A percentile compares a stretch with the other conserved stretches of the same genome.
These are phyloP conservation scores for Podaxis pistillaris DNA, from an alignment of 768 basidiomycete species.

Conservation along the genomic window DNA sequence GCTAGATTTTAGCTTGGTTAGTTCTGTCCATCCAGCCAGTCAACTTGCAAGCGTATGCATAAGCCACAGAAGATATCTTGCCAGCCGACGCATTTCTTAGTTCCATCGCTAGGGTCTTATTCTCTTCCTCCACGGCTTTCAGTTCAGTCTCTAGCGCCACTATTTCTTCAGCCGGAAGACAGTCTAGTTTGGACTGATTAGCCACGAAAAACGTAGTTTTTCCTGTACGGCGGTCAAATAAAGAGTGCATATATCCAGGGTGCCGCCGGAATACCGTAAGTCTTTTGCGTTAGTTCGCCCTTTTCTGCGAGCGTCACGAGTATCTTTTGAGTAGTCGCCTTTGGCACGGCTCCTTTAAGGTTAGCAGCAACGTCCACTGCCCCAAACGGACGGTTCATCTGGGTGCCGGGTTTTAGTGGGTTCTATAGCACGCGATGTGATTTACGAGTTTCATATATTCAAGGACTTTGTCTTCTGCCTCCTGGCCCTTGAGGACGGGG, in stretches of 20 bases:
- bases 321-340: constrained; percentile 83
- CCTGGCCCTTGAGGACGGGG: constrained; percentile 67
- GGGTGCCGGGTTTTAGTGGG: constrained; percentile 7
- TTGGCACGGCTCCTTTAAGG: constrained; percentile 85
- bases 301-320: constrained; percentile 81
- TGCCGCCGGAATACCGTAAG: constrained; percentile 55
- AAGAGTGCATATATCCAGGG: constrained; percentile 11
- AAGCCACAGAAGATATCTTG: constrained; percentile 21
- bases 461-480: constrained; percentile 75
- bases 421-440: constrained; percentile 4
- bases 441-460: constrained; percentile 75
- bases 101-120: constrained; percentile 49
- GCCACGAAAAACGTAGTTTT: constrained; percentile 87
- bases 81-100: constrained; percentile 50
- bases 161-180: constrained; percentile 61
- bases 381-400: constrained; percentile 95
- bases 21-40: constrained; percentile 43
- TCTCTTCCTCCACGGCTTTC: constrained; percentile 55
- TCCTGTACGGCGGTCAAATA: constrained; percentile 40
- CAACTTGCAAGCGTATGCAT: constrained; percentile 20
- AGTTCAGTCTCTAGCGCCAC: constrained; percentile 59
- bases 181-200: constrained; percentile 72
- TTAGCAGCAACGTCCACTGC: constrained; percentile 92
- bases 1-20: constrained; percentile 56
- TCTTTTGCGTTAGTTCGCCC: constrained; percentile 77